Base-by-base conservation (phyloP, 1,284 basidiomycete genomes). In the Leccinum griseonigrum region DNA sequence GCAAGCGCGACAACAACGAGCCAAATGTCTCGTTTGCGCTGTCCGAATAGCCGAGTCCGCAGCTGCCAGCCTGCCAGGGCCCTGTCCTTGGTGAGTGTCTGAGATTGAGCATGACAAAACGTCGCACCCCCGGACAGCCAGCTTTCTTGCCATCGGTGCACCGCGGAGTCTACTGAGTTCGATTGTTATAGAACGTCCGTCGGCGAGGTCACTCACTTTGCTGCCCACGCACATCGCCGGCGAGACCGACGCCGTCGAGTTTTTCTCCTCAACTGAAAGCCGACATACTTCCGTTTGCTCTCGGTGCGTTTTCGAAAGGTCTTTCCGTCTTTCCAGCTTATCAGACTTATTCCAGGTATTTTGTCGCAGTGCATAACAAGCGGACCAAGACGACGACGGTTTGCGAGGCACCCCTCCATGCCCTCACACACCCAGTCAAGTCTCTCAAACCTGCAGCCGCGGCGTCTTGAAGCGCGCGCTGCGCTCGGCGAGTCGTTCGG, bases 401-500 rank as follows among this genome's bases (percentile, higher is more conserved):
- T 18, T 85, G 91, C 16, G 83, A 88, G 13, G 81, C 86, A 1
- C 82, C 91, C 0, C 83, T 94, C 5, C 89, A 94, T 71, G 81
- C 94, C 60, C 76, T 97, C 29, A 81, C 85, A 2, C 88, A 90
- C 54, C 85, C 87, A 16, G 92, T 95, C 58, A 97, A 96, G 73
- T 85, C 89, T 4, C 81, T 94, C 53, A 79, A 86, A 57, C 76
- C 84, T 4, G 76, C 81, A 6, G 74, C 79, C 16, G 34, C 83
- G 87, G 65, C 87, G 85, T 62, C 77, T 83, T 54, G 81, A 85
- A 56, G 87, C 88, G 38, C 83, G 90, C 31, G 92, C 86, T 63
- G 81, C 85, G n/a, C 84, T 98, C 1, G 95, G 95, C 34, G 89
- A 94, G 72, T 86, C 91, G 1, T 98, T 98, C 67, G 95, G 95